These are phyloP conservation scores for Cercospora citrullina DNA, from an alignment of 2,329 filamentous ascomycete species.

Conservation along the genomic window DNA sequence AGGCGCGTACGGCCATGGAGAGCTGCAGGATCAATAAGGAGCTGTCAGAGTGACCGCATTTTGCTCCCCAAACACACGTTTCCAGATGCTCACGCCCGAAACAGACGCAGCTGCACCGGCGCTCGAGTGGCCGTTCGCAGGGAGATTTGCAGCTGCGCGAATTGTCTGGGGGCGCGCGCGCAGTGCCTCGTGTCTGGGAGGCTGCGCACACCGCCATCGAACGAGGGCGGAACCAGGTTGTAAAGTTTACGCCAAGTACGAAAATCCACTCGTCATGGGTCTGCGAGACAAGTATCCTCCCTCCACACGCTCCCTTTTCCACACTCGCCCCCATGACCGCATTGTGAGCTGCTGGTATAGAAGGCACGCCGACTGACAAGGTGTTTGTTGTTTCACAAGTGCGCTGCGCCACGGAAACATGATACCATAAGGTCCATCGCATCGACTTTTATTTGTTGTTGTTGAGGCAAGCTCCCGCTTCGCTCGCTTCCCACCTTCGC, in stretches of 20 bases:
- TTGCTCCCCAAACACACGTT: background rate
- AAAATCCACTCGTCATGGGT: conserved; percentile 6
- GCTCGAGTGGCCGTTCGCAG: background rate
- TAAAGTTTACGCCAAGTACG: conserved; percentile 2
- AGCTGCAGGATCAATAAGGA: background rate
- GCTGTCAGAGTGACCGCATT: background rate
- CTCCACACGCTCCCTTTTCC: background rate
- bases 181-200: background rate
- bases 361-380: background rate
- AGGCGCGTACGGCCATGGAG: background rate
- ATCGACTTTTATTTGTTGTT: background rate
- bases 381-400: background rate
- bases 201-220: conserved; percentile 2
- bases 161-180: background rate
- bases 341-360: conserved; percentile 4
- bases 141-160: background rate
- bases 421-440: background rate
- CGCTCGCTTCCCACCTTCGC: background rate
- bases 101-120: background rate
- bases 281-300: background rate
- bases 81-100: background rate
- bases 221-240: background rate
- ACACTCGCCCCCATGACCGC: background rate
- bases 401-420: background rate
- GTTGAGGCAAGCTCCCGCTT: background rate